These are phyloP conservation scores for Lotus japonicus DNA, from an alignment of 306 rosid species.

Conservation along the genomic window DNA sequence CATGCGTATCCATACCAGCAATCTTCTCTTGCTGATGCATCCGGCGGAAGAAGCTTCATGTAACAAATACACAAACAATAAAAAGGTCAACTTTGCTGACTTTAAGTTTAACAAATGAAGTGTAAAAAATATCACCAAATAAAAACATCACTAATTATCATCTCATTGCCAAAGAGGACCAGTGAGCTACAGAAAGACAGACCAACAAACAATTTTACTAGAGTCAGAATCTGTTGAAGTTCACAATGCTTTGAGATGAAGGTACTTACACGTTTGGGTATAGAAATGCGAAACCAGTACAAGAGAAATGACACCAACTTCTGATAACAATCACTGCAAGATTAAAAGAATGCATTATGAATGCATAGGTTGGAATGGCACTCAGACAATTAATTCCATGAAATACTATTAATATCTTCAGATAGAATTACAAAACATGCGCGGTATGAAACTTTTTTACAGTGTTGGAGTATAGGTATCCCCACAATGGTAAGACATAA, in stretches of 20 bases:
- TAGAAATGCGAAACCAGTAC: conserved; percentile 80
- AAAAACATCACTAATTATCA: no score
- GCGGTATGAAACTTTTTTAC: no score
- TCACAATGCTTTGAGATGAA: conserved; percentile 16
- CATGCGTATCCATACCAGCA: conserved; percentile 97
- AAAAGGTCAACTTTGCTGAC: background rate
- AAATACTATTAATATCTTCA: background rate
- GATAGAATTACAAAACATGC: no score
- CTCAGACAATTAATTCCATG: background rate
- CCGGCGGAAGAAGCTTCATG: conserved; percentile 45
- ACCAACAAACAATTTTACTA: background rate
- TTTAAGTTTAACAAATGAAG: no score
- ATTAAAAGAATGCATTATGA: conserved; percentile 8
- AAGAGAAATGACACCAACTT: conserved; percentile 74
- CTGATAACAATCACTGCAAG: conserved; percentile 71
- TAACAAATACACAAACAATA: background rate
- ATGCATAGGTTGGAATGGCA: background rate
- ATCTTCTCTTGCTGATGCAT: conserved; percentile 59
- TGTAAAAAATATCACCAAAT: background rate
- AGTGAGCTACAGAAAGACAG: background rate
- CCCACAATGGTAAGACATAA: no score
- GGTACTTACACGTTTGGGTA: conserved; percentile 55
- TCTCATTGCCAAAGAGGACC: background rate
- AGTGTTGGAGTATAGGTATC: no score
- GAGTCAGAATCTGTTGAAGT: background rate